phyloP scores from a whole-genome alignment of 1,284 basidiomycete species.

The Serendipita sp. region DNA sequence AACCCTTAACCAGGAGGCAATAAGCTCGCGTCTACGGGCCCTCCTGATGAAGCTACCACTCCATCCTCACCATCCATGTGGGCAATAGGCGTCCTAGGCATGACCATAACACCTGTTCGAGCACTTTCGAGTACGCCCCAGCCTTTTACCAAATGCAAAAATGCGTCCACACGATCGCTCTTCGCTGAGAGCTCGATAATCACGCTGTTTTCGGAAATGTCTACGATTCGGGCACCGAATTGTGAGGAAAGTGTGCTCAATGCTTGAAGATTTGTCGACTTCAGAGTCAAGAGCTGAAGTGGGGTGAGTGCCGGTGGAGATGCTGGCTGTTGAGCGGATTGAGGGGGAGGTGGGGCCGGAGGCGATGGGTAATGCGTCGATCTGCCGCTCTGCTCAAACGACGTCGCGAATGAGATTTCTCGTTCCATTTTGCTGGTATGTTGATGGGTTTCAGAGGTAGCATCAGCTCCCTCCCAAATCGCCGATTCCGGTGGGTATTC shows the following conservation, averaged over 20 bases:
- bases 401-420: constrained; percentile 54
- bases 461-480: background rate
- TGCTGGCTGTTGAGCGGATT: constrained; percentile 18
- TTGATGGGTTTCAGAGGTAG: background rate
- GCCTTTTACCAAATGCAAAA: constrained; percentile 82
- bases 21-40: constrained; percentile 65
- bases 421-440: constrained; percentile 41
- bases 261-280: constrained; percentile 80
- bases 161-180: constrained; percentile 81
- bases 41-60: constrained; percentile 30
- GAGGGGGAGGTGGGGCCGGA: constrained; percentile 16
- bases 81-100: constrained; percentile 83
- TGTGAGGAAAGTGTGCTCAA: constrained; percentile 76
- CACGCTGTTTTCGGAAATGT: constrained; percentile 85
- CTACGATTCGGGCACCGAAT: constrained; percentile 88
- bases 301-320: constrained; percentile 43
- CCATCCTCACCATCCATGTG: constrained; percentile 49
- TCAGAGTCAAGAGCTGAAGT: constrained; percentile 74
- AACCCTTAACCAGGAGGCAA: constrained; percentile 68
- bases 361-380: constrained; percentile 20
- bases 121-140: constrained; percentile 93
- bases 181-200: constrained; percentile 95
- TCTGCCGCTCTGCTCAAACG: constrained; percentile 54
- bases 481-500: constrained; percentile 17
- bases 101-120: constrained; percentile 90